These are phyloP conservation scores for Auxenochlorella protothecoides DNA, from an alignment of 139 green algal genomes.

Conservation along the genomic window DNA sequence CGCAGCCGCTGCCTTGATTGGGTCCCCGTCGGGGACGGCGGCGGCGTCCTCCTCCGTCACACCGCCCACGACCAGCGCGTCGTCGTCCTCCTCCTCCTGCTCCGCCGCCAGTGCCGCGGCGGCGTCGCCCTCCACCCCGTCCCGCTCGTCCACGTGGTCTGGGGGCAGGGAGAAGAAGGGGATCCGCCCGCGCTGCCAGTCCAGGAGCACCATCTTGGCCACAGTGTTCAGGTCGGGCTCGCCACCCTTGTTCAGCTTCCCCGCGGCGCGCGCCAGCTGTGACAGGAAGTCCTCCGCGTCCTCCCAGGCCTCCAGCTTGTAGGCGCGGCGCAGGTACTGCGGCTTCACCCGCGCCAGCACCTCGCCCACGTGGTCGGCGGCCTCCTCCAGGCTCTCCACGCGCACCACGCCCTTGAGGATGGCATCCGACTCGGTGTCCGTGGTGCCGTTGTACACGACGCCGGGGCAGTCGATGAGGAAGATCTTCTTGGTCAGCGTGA, in stretches of 20 bases:
- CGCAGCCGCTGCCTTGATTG: slow-evolving; percentile 18
- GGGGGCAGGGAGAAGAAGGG: slow-evolving; percentile 91
- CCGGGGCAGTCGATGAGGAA: slow-evolving; percentile 98
- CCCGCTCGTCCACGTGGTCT: slow-evolving; percentile 37
- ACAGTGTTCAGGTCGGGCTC: slow-evolving; percentile 93
- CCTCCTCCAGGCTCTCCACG: slow-evolving; percentile 87
- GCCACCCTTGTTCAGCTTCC: slow-evolving; percentile 70
- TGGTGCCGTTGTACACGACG: slow-evolving; percentile 85
- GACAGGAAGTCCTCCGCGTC: slow-evolving; percentile 85
- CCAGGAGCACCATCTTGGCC: slow-evolving; percentile 89
- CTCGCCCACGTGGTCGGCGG: slow-evolving; percentile 65
- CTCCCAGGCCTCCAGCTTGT: slow-evolving; percentile 75
- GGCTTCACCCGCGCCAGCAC: slow-evolving; percentile 73
- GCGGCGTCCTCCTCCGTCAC: slow-evolving; percentile 6
- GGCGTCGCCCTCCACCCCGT: neutral
- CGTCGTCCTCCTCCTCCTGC: neutral
- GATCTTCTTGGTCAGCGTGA: slow-evolving; percentile 98
- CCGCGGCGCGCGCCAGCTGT: slow-evolving; percentile 60
- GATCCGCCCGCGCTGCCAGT: slow-evolving; percentile 97
- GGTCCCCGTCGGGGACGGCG: slow-evolving; percentile 7
- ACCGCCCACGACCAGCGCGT: neutral
- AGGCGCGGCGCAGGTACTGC: slow-evolving; percentile 77
- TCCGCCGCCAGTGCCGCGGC: neutral
- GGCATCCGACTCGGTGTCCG: slow-evolving; percentile 72
- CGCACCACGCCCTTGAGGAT: slow-evolving; percentile 96